A percentile compares a stretch with the other conserved stretches of the same genome.
Evolutionary conservation across 1,284 basidiomycete genomes (phyloP).

Genomic region (Heimioporus punctisporus): DNA sequence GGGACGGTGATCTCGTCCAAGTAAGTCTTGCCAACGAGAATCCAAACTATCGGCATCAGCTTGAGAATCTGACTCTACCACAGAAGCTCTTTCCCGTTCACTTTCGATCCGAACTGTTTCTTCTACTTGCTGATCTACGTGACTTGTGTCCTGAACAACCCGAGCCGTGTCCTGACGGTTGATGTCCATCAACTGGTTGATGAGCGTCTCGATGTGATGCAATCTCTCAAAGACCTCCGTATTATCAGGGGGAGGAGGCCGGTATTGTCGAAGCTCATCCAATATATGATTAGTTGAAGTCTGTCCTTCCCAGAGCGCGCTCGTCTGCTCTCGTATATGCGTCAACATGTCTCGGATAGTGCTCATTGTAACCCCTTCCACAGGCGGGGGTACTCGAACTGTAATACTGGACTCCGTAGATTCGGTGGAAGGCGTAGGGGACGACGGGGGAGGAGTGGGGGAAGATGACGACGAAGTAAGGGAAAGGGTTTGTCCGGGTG

Average conservation of each 20-base stretch:
- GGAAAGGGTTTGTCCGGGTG: conserved; percentile 33
- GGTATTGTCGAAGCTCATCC: conserved; percentile 41
- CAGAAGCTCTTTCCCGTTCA: conserved; percentile 9
- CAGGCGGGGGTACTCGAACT: conserved; percentile 35
- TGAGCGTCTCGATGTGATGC: conserved; percentile 42
- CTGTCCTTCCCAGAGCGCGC: conserved; percentile 60
- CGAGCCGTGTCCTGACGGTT: not conserved
- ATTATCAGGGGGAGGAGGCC: conserved; percentile 28
- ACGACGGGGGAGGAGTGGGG: conserved; percentile 34
- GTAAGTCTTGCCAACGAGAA: conserved; percentile 22
- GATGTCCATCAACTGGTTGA: conserved; percentile 33
- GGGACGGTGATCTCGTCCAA: conserved; percentile 22
- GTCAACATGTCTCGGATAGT: conserved; percentile 48
- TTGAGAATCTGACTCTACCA: conserved; percentile 23
- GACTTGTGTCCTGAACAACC: conserved; percentile 4
- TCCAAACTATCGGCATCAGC: conserved; percentile 30
- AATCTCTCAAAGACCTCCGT: conserved; percentile 41
- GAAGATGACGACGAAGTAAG: conserved; percentile 34
- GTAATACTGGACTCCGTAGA: conserved; percentile 46
- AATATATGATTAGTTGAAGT: conserved; percentile 51
- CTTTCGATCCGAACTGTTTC: conserved; percentile 14
- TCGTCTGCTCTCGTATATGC: conserved; percentile 52
- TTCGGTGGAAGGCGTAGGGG: conserved; percentile 33
- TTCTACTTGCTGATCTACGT: conserved; percentile 9
- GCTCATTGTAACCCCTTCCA: conserved; percentile 33